Evolutionary conservation across 2,329 filamentous ascomycete genomes (phyloP), one percentile per base, ranked within the genome.

Genomic region (Macrophomina pseudophaseolina): DNA sequence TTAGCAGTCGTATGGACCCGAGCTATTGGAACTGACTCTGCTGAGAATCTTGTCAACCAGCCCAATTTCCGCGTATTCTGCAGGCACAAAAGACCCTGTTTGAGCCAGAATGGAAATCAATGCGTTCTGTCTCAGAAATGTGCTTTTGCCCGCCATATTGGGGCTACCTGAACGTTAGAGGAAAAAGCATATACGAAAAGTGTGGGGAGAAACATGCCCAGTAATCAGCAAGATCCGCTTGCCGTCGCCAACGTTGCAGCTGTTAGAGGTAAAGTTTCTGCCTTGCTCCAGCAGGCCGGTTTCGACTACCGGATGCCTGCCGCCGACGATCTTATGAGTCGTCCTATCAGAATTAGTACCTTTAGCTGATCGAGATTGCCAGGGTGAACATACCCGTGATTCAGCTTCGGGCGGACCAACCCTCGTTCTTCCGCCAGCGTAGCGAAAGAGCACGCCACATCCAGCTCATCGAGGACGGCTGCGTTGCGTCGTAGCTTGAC

Each of bases 131-230:
- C 95, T 91, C 5, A 99, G 84, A 74, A 97, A 99, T 0, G 95
- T 99, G 76, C 91, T 94, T 80, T 99, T 99, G 56, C 95, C 95
- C 1, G 91, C 95, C 95, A 99, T 99, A 79, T 99, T 99, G n/a
- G 95, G 95, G 0, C 67, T 68, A 48, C 18, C 35, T 35, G 28
- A 52, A 33, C 30, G 46, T 66, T 60, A 66, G 64, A 32, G 48
- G 32, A 49, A 62, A 62, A 62, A 62, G 58, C 52, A 66, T 23
- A 40, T 40, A 32, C 44, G 28, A 52, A 18, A 1, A 33, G 40
- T 30, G 52, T 58, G 30, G 53, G 44, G 48, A 53, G 35, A 53
- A 49, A 59, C 66, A 28, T 62, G 59, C 67, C 95, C 88, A 8
- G 87, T 90, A 70, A 90, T 88, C 40, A 90, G 84, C 80, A 86